phyloP scores from a whole-genome alignment of 106 monocot genomes.

The Platanthera guangdongensis region DNA sequence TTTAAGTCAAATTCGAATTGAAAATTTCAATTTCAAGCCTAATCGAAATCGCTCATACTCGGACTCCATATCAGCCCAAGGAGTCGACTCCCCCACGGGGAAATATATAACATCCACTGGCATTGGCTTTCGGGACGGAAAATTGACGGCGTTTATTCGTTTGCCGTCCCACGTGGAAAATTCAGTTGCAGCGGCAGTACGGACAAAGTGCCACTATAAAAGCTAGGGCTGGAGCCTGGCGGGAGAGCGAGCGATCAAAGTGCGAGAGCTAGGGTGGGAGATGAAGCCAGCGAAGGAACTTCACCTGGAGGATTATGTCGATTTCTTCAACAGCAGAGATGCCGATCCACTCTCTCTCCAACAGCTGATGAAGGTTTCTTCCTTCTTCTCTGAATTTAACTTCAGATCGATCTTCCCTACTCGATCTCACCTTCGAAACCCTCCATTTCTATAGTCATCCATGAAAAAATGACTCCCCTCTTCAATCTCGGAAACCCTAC shows the following conservation, averaged over 20 bases:
- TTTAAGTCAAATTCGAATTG: too few species aligned
- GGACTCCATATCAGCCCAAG: too few species aligned
- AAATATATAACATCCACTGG: too few species aligned
- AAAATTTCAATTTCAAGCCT: too few species aligned
- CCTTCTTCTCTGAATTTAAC: neutral
- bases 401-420: neutral
- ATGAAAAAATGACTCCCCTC: neutral
- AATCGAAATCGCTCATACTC: too few species aligned
- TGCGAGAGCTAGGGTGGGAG: neutral
- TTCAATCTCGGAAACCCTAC: neutral
- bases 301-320: conserved; percentile 2
- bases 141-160: too few species aligned
- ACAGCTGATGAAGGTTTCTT: conserved; percentile 6
- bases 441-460: neutral
- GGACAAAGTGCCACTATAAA: neutral
- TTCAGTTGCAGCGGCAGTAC: too few species aligned
- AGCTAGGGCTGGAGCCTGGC: neutral
- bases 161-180: too few species aligned
- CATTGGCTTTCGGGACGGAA: too few species aligned
- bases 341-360: neutral
- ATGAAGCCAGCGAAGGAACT: conserved; percentile 4
- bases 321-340: neutral
- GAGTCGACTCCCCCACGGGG: too few species aligned
- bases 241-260: neutral
- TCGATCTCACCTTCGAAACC: neutral